phyloP scores from a whole-genome alignment of 1,284 basidiomycete species.

The Austroboletus novae-zelandiae region DNA sequence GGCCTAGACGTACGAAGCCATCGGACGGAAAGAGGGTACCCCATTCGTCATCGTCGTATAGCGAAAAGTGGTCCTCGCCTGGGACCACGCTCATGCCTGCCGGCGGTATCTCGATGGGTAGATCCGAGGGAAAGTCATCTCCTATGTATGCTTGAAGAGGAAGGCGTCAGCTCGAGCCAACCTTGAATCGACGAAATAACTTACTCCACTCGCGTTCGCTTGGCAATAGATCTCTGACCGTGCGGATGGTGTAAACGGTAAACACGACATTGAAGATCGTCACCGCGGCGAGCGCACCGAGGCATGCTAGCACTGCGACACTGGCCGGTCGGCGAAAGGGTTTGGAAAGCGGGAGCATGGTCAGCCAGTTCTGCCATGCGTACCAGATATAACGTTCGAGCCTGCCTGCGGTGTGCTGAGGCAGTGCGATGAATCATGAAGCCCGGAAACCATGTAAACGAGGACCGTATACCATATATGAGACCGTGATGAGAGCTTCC shows the following conservation, averaged over 20 bases:
- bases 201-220: conserved; percentile 25
- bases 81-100: conserved; percentile 25
- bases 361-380: neutral
- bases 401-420: neutral
- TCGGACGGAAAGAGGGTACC: conserved; percentile 36
- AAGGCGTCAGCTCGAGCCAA: conserved; percentile 1
- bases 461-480: too few relatives aligned
- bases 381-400: conserved; percentile 7
- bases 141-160: conserved; percentile 23
- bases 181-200: neutral
- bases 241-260: conserved; percentile 18
- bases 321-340: neutral
- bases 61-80: conserved; percentile 25
- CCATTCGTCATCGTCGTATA: conserved; percentile 37
- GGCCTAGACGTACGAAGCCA: conserved; percentile 36
- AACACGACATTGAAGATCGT: conserved; percentile 24
- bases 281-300: conserved; percentile 18
- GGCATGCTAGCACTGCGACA: conserved; percentile 6
- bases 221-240: conserved; percentile 13
- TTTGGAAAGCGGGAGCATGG: conserved; percentile 2
- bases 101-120: conserved; percentile 27
- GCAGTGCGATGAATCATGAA: neutral
- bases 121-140: conserved; percentile 29
- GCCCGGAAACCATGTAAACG: neutral
- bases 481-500: neutral